These are phyloP conservation scores for Barnettozyma sucrosica DNA, from an alignment of 805 yeast genomes.

Conservation along the genomic window DNA sequence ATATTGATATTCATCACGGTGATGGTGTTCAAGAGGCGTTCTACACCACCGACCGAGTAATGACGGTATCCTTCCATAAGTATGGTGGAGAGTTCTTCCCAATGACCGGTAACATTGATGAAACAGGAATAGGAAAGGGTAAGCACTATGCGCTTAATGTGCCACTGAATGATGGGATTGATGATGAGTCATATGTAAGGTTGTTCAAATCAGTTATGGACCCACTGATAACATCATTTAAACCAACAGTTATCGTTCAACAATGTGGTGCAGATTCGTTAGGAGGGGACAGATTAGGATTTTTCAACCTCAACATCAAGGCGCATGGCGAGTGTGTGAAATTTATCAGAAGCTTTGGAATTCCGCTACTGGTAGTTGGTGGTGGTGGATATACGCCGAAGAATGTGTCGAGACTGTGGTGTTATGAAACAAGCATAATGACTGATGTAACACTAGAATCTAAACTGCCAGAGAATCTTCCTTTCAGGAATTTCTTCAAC, in stretches of 20 bases:
- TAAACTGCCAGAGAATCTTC: conserved; percentile 54
- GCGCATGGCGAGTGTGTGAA: conserved; percentile 97
- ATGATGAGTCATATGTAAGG: conserved; percentile 54
- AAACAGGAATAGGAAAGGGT: conserved; percentile 79
- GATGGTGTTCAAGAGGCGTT: conserved; percentile 96
- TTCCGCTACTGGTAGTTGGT: conserved; percentile 91
- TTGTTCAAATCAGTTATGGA: conserved; percentile 68
- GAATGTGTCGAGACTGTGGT: conserved; percentile 94
- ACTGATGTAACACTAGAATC: conserved; percentile 71
- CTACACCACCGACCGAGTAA: conserved; percentile 84
- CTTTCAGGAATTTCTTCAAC: conserved; percentile 33
- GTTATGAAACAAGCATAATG: conserved; percentile 84
- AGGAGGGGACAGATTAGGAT: conserved; percentile 92
- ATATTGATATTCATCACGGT: conserved; percentile 90
- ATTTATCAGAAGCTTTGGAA: conserved; percentile 75
- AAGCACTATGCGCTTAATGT: conserved; percentile 80
- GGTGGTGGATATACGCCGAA: conserved; percentile 99
- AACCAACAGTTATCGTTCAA: conserved; percentile 92
- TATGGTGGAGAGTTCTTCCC: conserved; percentile 85
- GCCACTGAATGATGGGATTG: conserved; percentile 89
- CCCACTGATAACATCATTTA: conserved; percentile 85
- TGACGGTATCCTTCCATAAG: conserved; percentile 87
- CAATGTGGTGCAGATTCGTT: conserved; percentile 98
- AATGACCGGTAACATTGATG: conserved; percentile 84
- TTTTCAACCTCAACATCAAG: conserved; percentile 86